Conservation (phyloP, 2,329 filamentous ascomycete species). For the Venturia effusa region DNA sequence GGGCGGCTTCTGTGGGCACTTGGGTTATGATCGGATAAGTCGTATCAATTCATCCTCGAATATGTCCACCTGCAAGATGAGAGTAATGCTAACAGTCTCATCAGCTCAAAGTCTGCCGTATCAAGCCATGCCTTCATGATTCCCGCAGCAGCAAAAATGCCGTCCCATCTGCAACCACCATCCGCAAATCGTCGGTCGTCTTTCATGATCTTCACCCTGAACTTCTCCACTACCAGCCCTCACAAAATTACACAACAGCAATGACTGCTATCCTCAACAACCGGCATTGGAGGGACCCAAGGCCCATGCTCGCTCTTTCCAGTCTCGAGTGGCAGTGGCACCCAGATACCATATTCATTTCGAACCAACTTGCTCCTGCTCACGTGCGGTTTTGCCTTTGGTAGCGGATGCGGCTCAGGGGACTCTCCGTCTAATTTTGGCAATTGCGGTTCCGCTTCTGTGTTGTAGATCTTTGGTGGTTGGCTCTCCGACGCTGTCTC, state of each 20-base stretch:
- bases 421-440: neutral
- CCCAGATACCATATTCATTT: neutral
- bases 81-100: neutral
- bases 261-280: neutral
- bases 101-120: neutral
- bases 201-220: neutral
- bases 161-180: neutral
- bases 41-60: neutral
- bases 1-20: neutral
- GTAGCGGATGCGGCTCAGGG: neutral
- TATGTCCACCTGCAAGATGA: neutral
- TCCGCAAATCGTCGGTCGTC: neutral
- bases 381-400: neutral
- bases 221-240: neutral
- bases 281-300: neutral
- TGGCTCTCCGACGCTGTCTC: neutral
- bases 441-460: neutral
- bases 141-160: neutral
- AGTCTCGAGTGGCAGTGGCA: neutral
- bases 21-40: neutral
- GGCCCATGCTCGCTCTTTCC: neutral
- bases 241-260: neutral
- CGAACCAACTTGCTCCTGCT: neutral
- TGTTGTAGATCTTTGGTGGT: neutral
- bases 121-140: neutral